Percentiles rank a stretch among this genome's conserved stretches.
Conservation (phyloP, 768 basidiomycete species). For the Macrolepiota albuminosa region DNA sequence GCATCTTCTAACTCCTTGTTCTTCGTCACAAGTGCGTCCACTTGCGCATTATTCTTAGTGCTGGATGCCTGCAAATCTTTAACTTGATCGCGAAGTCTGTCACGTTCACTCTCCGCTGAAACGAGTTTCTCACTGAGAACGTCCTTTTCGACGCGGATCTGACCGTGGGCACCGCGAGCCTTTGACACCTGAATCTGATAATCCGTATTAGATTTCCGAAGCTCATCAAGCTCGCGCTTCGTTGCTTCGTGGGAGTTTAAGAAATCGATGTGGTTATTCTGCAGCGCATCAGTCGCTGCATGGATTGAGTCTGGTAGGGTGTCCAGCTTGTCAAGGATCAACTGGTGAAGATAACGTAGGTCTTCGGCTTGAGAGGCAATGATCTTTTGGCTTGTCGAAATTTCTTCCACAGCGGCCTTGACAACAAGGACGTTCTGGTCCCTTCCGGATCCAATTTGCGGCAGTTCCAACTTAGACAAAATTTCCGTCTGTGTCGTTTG, state of each 20-base stretch:
- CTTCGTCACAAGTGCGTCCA: constrained; percentile 41
- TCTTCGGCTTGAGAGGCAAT: constrained; percentile 45
- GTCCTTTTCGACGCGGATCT: constrained; percentile 81
- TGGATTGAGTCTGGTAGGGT: constrained; percentile 57
- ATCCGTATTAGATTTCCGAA: constrained; percentile 63
- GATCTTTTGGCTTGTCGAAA: constrained; percentile 48
- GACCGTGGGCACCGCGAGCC: constrained; percentile 72
- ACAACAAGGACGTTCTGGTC: constrained; percentile 38
- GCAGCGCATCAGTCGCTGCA: constrained; percentile 47
- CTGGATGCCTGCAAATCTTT: constrained; percentile 47
- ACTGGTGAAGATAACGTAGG: constrained; percentile 45
- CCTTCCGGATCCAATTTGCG: constrained; percentile 18
- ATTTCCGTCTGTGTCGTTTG: constrained; percentile 31
- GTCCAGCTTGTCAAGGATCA: constrained; percentile 48
- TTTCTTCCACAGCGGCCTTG: constrained; percentile 42
- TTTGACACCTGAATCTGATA: constrained; percentile 70
- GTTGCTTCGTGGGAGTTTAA: constrained; percentile 49
- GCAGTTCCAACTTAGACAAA: constrained; percentile 24
- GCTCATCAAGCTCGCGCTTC: constrained; percentile 65
- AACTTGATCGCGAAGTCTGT: constrained; percentile 49
- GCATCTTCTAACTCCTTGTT: constrained; percentile 68
- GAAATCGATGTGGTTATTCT: constrained; percentile 60
- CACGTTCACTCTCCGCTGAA: constrained; percentile 60
- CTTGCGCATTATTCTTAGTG: constrained; percentile 40
- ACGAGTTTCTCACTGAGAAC: constrained; percentile 57